These are phyloP conservation scores for Leishmania martiniquensis DNA, from an alignment of 208 protist species.

Conservation along the genomic window DNA sequence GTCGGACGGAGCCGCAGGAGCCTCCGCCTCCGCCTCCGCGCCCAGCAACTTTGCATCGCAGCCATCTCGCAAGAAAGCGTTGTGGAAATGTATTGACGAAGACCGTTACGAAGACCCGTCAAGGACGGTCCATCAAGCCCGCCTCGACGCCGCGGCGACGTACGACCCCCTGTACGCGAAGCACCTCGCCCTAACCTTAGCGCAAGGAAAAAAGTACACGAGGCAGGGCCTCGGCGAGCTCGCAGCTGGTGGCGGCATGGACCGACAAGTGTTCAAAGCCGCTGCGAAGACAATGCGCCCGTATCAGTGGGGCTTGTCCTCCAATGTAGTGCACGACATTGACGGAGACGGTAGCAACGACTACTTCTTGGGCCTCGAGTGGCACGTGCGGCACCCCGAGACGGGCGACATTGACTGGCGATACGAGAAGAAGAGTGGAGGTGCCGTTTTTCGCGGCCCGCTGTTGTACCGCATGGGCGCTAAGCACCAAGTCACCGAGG, in stretches of 20 bases:
- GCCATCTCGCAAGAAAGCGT: slow-evolving; percentile 29
- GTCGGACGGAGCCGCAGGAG: not conserved
- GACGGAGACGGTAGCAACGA: slow-evolving; percentile 77
- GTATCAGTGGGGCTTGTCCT: slow-evolving; percentile 72
- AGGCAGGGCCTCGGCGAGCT: slow-evolving; percentile 63
- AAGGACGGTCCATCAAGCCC: slow-evolving; percentile 80
- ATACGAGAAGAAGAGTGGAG: slow-evolving; percentile 79
- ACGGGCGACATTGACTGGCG: slow-evolving; percentile 90
- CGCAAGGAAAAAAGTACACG: slow-evolving; percentile 74
- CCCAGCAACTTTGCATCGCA: not conserved
- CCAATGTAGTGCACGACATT: slow-evolving; percentile 62
- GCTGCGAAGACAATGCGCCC: slow-evolving; percentile 24
- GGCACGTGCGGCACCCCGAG: slow-evolving; percentile 76
- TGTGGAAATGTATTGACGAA: slow-evolving; percentile 63
- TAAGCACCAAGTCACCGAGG: slow-evolving; percentile 54
- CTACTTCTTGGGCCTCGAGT: slow-evolving; percentile 66
- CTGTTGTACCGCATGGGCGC: slow-evolving; percentile 76
- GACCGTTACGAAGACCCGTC: slow-evolving; percentile 86
- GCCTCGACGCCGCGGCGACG: slow-evolving; percentile 70
- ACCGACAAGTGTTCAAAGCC: slow-evolving; percentile 66
- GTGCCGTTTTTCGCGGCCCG: slow-evolving; percentile 73
- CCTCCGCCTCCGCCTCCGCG: not conserved
- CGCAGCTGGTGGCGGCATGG: slow-evolving; percentile 74
- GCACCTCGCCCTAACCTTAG: slow-evolving; percentile 49
- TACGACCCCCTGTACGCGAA: slow-evolving; percentile 74